Conservation (phyloP, 805 yeast genomes). For the Ogataea sp. region DNA sequence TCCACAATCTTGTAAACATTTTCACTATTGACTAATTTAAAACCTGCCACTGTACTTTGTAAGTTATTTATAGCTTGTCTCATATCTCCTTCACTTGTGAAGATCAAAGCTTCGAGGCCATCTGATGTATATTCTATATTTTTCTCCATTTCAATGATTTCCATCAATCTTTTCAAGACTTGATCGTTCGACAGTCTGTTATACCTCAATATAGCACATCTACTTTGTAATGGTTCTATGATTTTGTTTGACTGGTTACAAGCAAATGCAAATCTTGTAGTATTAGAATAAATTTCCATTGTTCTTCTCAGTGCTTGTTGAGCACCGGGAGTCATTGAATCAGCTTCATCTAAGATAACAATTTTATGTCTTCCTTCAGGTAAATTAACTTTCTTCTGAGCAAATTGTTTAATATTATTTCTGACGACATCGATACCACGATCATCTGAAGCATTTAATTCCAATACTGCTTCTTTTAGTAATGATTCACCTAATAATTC, state of each 20-base stretch:
- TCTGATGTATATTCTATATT: conserved; percentile 70
- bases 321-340: conserved; percentile 94
- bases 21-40: conserved; percentile 81
- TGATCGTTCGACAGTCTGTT: conserved; percentile 77
- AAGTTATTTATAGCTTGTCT: conserved; percentile 93
- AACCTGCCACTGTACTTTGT: conserved; percentile 92
- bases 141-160: conserved; percentile 60
- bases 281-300: conserved; percentile 91
- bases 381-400: conserved; percentile 82
- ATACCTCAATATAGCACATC: conserved; percentile 91
- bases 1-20: conserved; percentile 95
- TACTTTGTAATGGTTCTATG: conserved; percentile 91
- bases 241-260: conserved; percentile 92
- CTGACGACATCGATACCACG: conserved; percentile 97
- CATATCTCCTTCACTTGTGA: conserved; percentile 98
- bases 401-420: conserved; percentile 89
- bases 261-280: conserved; percentile 97
- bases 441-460: conserved; percentile 93
- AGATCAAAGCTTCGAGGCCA: conserved; percentile 86
- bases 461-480: conserved; percentile 77
- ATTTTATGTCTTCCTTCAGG: conserved; percentile 91
- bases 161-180: conserved; percentile 66
- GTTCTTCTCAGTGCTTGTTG: conserved; percentile 92
- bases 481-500: conserved; percentile 64
- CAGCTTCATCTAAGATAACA: conserved; percentile 91